Evolutionary conservation across 257 asterid species (phyloP), one percentile per base, ranked within the genome.

Genomic region (Penstemon eatonii): DNA sequence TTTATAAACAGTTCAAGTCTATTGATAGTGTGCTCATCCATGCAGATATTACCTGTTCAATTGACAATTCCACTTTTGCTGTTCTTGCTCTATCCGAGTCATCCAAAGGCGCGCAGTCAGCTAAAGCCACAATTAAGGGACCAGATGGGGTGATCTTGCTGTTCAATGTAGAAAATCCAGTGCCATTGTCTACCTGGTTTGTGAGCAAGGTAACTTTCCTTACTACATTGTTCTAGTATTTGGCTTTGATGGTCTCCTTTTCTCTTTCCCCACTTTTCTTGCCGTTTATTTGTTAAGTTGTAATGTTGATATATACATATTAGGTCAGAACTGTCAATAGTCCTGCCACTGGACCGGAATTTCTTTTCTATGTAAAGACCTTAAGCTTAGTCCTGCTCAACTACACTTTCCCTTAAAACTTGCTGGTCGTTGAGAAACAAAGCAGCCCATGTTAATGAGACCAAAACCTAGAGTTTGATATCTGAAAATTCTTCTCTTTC

Each of bases 21-120:
- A 52, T 67, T 25, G 63, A 37, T 78, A 44, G 65, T 65, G 45
- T 75, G 19, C 66, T 76, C 36, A 43, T 71, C n/a, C 44, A 5
- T 79, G 83, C 87, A 94, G 99, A 84, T 74, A 73, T 94, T 69
- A 65, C 91, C 49, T 91, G 91, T 79, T 84, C 99, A 3, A 25
- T 56, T 84, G 87, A 73, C 70, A 74, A 50, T 71, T 82, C 90
- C 67, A 76, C 81, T 56, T 87, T 94, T 72, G 95, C 96, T 57
- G 90, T 91, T 75, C 96, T 94, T 71, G 83, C 86, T 77, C 91
- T 68, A 63, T 68, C 80, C 56, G 66, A 71, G 60, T 19, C 79
- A 59, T 57, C 78, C 49, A 64, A 65, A 42, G 10, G 13, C 37
- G 25, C 4, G 57, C 82, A 58, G 66, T 61, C 83, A 11, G 56